These are phyloP conservation scores for Paecilomyces fulvus DNA, from an alignment of 2,329 filamentous ascomycete genomes.

Conservation along the genomic window DNA sequence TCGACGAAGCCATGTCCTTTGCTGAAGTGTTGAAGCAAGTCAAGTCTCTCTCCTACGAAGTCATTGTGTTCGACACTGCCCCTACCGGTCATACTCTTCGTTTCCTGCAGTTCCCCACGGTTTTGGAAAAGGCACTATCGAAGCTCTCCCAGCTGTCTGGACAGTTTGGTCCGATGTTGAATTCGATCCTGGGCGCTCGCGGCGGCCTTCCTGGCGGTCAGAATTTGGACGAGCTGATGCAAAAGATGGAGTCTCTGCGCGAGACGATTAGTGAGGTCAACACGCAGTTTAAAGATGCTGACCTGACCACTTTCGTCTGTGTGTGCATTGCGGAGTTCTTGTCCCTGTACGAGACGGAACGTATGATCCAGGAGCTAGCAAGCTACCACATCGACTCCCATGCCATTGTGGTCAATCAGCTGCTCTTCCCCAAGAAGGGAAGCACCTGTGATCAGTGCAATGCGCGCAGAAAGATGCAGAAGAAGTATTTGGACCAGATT, in stretches of 20 bases:
- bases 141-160: slow-evolving; percentile 90
- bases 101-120: slow-evolving; percentile 95
- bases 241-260: slow-evolving; percentile 88
- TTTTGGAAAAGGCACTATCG: slow-evolving; percentile 96
- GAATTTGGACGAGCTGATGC: slow-evolving; percentile 81
- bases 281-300: slow-evolving; percentile 93
- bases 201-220: slow-evolving; percentile 83
- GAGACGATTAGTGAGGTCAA: slow-evolving; percentile 95
- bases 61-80: slow-evolving; percentile 98
- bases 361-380: slow-evolving; percentile 97
- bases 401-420: slow-evolving; percentile 95
- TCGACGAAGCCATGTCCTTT: slow-evolving; percentile 99
- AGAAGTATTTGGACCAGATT: slow-evolving; percentile 98
- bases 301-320: slow-evolving; percentile 93
- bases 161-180: slow-evolving; percentile 93
- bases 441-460: slow-evolving; percentile 93
- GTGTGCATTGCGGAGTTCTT: slow-evolving; percentile 98
- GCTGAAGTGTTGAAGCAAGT: slow-evolving; percentile 98
- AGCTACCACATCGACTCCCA: slow-evolving; percentile 94
- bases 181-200: slow-evolving; percentile 74
- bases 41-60: slow-evolving; percentile 96
- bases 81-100: slow-evolving; percentile 96
- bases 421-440: slow-evolving; percentile 80
- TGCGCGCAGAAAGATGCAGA: slow-evolving; percentile 93
- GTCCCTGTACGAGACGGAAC: slow-evolving; percentile 94